A percentile compares a stretch with the other conserved stretches of the same genome.
These are phyloP conservation scores for Syzygium oleosum DNA, from an alignment of 345 rosid species.

Conservation along the genomic window DNA sequence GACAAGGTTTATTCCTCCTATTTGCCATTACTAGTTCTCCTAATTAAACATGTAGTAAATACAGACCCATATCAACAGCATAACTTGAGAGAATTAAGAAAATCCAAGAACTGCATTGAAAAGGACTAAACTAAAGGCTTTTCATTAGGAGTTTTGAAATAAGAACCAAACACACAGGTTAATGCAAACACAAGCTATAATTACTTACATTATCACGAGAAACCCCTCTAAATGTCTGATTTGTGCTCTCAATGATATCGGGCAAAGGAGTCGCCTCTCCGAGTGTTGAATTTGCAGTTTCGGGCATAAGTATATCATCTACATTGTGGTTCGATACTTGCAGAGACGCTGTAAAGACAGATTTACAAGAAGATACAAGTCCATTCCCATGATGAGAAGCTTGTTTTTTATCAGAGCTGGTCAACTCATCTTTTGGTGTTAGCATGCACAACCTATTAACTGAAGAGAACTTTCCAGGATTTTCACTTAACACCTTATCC, in stretches of 20 bases:
- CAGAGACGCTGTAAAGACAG: slow-evolving; percentile 20
- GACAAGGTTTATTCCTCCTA: not conserved
- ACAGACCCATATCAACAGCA: not conserved
- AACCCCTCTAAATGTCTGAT: slow-evolving; percentile 12
- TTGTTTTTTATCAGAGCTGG: slow-evolving; percentile 26
- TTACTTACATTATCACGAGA: slow-evolving; percentile 35
- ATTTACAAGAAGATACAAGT: slow-evolving; percentile 21
- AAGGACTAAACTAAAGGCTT: not conserved
- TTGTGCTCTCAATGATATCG: slow-evolving; percentile 20
- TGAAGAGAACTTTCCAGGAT: slow-evolving; percentile 43
- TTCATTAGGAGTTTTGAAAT: not conserved
- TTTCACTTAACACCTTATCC: slow-evolving; percentile 54
- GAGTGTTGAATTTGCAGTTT: slow-evolving; percentile 22
- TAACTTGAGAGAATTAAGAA: not conserved
- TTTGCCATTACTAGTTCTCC: not conserved
- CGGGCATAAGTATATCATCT: slow-evolving; percentile 26
- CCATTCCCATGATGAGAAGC: slow-evolving; percentile 24
- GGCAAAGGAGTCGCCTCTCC: slow-evolving; percentile 25
- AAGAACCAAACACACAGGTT: not conserved
- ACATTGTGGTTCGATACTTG: slow-evolving; percentile 5
- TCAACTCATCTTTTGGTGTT: slow-evolving; percentile 25
- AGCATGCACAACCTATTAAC: slow-evolving; percentile 30
- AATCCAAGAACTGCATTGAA: not conserved
- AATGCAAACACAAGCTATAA: not conserved
- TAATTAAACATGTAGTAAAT: not conserved